A percentile compares a stretch with the other conserved stretches of the same genome.
Conservation (phyloP, 2,329 filamentous ascomycete genomes). For the Xylariaceae sp. region DNA sequence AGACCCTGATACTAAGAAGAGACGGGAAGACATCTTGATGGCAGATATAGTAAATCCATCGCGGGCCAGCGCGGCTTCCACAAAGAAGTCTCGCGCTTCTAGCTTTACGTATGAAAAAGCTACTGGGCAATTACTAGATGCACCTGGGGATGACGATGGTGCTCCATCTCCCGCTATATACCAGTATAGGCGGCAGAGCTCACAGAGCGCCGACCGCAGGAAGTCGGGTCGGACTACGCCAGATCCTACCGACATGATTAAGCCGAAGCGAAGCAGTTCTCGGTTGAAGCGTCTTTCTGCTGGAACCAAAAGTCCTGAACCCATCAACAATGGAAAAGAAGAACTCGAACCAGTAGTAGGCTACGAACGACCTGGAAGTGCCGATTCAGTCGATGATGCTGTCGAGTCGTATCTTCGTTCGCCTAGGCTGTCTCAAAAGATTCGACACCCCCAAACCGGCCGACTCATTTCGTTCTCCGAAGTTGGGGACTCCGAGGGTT, state of each 20-base stretch:
- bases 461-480: conserved; percentile 94
- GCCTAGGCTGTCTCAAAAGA: conserved; percentile 84
- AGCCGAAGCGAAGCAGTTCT: conserved; percentile 61
- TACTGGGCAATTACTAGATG: conserved; percentile 32
- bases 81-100: conserved; percentile 31
- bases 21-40: conserved; percentile 38
- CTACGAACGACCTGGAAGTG: conserved; percentile 76
- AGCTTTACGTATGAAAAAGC: conserved; percentile 33
- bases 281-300: conserved; percentile 64
- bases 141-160: conserved; percentile 60
- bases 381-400: conserved; percentile 87
- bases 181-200: conserved; percentile 62
- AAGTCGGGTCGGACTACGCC: conserved; percentile 57
- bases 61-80: conserved; percentile 29
- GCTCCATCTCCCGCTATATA: conserved; percentile 73
- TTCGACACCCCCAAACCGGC: conserved; percentile 83
- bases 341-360: conserved; percentile 52
- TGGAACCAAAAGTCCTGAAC: conserved; percentile 45
- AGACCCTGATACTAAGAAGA: conserved; percentile 31
- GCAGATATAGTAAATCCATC: conserved; percentile 40
- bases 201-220: conserved; percentile 52
- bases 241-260: conserved; percentile 51
- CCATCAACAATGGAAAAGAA: conserved; percentile 37
- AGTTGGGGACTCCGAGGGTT: conserved; percentile 89
- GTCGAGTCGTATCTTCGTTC: conserved; percentile 86